Evolutionary conservation across 805 yeast species (phyloP).

Genomic region (Lipomyces yamadae): DNA sequence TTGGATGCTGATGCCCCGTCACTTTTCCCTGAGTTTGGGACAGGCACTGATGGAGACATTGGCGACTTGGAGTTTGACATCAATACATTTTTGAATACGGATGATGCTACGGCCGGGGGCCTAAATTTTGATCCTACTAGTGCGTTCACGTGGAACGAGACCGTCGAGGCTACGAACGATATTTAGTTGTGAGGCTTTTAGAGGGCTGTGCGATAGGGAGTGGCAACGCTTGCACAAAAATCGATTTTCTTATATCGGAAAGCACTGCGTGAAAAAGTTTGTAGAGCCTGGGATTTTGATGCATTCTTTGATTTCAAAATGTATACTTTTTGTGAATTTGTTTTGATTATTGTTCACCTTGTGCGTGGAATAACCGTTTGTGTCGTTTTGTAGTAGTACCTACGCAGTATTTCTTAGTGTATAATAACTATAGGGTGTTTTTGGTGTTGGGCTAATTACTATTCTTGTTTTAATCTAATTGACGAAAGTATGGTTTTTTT

Average conservation of each 20-base stretch:
- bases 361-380: neutral
- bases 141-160: slow-evolving; percentile 37
- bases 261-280: slow-evolving; percentile 5
- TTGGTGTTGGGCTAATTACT: slow-evolving; percentile 26
- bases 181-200: slow-evolving; percentile 17
- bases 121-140: slow-evolving; percentile 33
- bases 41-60: slow-evolving; percentile 28
- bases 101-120: slow-evolving; percentile 32
- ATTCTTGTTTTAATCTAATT: slow-evolving; percentile 4
- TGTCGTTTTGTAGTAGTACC: slow-evolving; percentile 4
- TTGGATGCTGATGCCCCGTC: slow-evolving; percentile 33
- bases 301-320: slow-evolving; percentile 6
- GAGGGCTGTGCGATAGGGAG: neutral
- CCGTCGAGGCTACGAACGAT: slow-evolving; percentile 40
- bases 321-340: slow-evolving; percentile 7
- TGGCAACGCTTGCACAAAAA: neutral
- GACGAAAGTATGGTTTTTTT: neutral
- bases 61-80: slow-evolving; percentile 37
- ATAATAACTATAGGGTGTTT: slow-evolving; percentile 25
- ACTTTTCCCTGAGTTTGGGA: slow-evolving; percentile 28
- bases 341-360: neutral
- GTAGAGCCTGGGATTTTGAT: neutral
- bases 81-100: slow-evolving; percentile 37
- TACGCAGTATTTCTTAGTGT: slow-evolving; percentile 8
- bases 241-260: neutral